Percentiles rank a stretch among this genome's conserved stretches.
Evolutionary conservation across 2,329 filamentous ascomycete genomes (phyloP).

Genomic region (Aspergillus novofumigatus): DNA sequence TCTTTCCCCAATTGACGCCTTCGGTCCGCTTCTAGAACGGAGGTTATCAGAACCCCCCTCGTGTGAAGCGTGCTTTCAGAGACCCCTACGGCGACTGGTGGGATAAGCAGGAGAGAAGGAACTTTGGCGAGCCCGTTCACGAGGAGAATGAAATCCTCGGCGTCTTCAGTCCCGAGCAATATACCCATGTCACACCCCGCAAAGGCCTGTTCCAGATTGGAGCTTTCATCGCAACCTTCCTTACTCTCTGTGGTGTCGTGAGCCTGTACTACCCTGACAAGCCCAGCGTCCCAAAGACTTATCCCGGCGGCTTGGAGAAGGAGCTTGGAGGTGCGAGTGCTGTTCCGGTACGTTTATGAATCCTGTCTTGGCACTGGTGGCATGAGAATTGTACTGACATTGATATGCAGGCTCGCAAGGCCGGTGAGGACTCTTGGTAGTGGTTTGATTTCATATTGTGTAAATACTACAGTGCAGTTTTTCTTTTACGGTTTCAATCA

Average conservation of each 20-base stretch:
- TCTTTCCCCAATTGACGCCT: slow-evolving; percentile 10
- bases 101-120: slow-evolving; percentile 95
- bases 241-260: slow-evolving; percentile 64
- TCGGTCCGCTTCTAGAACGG: slow-evolving; percentile 37
- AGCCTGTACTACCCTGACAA: slow-evolving; percentile 68
- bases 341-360: slow-evolving; percentile 54
- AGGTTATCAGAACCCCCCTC: slow-evolving; percentile 47
- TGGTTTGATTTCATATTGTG: slow-evolving; percentile 24
- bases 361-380: not conserved
- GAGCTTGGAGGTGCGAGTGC: slow-evolving; percentile 70
- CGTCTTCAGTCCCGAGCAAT: slow-evolving; percentile 83
- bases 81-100: slow-evolving; percentile 94
- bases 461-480: slow-evolving; percentile 40
- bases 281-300: slow-evolving; percentile 65
- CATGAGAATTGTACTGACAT: not conserved
- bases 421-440: slow-evolving; percentile 37
- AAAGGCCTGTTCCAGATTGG: slow-evolving; percentile 67
- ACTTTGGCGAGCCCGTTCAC: slow-evolving; percentile 93
- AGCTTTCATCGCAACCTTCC: slow-evolving; percentile 60
- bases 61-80: slow-evolving; percentile 82
- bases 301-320: slow-evolving; percentile 63
- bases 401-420: slow-evolving; percentile 34
- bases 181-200: slow-evolving; percentile 73
- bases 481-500: slow-evolving; percentile 29
- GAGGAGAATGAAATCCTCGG: slow-evolving; percentile 94